Base-by-base conservation (phyloP, 305 asterid genomes). In the Fraxinus latifolia region DNA sequence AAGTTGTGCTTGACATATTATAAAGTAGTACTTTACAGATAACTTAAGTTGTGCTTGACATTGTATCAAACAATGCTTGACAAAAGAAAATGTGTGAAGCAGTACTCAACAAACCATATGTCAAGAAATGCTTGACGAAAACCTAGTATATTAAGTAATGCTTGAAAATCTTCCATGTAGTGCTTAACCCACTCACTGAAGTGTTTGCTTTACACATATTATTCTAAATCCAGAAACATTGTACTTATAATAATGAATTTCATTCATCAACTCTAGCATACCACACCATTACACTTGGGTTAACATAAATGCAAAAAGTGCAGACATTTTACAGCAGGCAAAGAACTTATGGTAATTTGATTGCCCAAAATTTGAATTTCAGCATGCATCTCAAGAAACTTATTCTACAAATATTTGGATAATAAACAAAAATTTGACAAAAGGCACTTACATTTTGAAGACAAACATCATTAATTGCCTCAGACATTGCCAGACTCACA, bases 401-500 rank as follows among this genome's bases (percentile, higher is more conserved):
- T 44, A 27, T 21, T 44, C 67, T 17, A 11, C 21, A 50, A 50
- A 73, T n/a, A 37, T 19, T 62, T 11, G 3, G 44, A 77, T 25
- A 37, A 23, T 25, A 27, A 71, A 71, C 33, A 27, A 83, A 55
- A 68, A 15, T 34, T 55, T 37, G 70, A 21, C 34, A 12, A 80
- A 21, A 76, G 58, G 27, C 23, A 83, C 97, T 88, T 87, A 92
- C 98, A 74, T 87, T 90, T 87, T 55, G 84, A 62, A 70, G 87
- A 82, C 97, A 94, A 68, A 92, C 84, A 90, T 89, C 95, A 79
- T 94, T 90, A 80, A 96, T 83, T 39, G 98, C 97, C 84, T 94
- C 97, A 0, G 97, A 88, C 93, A 93, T 90, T 78, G 99, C 97
- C 44, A 94, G 90, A 88, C 94, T 71, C 82, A 93, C 96, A 73